Evolutionary conservation across 257 asterid genomes (phyloP).

Genomic region (Solanum raphanifolium): DNA sequence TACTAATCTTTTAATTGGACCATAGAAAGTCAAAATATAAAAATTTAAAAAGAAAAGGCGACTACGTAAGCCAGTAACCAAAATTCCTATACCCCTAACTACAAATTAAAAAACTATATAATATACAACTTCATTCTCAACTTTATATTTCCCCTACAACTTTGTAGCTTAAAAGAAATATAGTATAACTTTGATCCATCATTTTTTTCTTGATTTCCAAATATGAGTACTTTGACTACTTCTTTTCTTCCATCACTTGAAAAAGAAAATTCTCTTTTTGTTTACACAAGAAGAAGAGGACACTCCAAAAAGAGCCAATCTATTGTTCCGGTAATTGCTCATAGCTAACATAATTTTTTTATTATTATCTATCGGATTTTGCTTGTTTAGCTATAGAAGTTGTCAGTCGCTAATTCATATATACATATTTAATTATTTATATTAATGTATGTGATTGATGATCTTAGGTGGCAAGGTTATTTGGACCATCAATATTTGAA

Average conservation of each 20-base stretch:
- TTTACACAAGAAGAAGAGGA: slow-evolving; percentile 31
- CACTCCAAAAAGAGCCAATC: slow-evolving; percentile 17
- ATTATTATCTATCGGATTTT: neutral
- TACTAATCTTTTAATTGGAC: neutral
- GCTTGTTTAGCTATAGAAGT: neutral
- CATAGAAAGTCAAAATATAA: neutral
- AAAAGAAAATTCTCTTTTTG: slow-evolving; percentile 14
- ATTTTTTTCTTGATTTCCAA: neutral
- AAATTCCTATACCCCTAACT: neutral
- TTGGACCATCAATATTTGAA: slow-evolving; percentile 81
- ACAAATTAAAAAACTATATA: neutral
- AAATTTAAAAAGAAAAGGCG: neutral
- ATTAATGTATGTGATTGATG: neutral
- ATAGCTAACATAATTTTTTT: neutral
- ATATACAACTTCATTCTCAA: neutral
- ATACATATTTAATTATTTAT: neutral
- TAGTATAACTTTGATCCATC: neutral
- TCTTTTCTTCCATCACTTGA: slow-evolving; percentile 31
- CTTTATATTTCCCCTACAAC: neutral
- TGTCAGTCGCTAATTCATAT: neutral
- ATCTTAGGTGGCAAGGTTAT: slow-evolving; percentile 71
- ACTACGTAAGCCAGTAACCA: neutral
- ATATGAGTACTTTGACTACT: slow-evolving; percentile 48
- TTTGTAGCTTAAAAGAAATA: neutral
- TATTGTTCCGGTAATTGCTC: slow-evolving; percentile 39